Conservation (phyloP, 2,329 filamentous ascomycete species). For the Byssochlamys sp. region DNA sequence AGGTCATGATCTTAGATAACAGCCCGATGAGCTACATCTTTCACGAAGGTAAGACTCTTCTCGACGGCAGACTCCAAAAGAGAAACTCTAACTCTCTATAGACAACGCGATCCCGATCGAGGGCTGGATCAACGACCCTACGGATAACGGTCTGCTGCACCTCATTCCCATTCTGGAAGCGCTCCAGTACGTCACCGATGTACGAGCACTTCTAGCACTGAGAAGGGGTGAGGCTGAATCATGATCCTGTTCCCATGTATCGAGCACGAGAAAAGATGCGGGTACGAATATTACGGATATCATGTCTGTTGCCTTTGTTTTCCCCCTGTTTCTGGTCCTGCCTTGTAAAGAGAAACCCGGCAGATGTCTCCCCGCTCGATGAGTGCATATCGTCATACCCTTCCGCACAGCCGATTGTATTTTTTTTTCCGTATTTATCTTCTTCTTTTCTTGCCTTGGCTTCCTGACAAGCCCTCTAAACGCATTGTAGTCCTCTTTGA, state of each 20-base stretch:
- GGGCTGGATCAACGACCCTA: constrained; percentile 97
- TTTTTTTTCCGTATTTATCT: neutral
- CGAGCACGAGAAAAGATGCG: neutral
- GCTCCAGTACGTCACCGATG: constrained; percentile 91
- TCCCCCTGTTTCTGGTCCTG: neutral
- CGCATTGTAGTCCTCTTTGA: neutral
- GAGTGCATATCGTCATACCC: neutral
- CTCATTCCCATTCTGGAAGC: constrained; percentile 86
- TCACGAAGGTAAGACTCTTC: constrained; percentile 65
- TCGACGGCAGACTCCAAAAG: neutral
- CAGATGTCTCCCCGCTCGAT: neutral
- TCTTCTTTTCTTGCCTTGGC: neutral
- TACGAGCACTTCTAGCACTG: constrained; percentile 78
- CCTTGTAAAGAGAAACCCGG: constrained; percentile 1
- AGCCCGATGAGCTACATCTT: constrained; percentile 97
- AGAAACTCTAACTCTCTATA: constrained; percentile 30
- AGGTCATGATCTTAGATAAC: constrained; percentile 98
- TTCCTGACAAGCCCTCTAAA: neutral
- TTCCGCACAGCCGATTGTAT: neutral
- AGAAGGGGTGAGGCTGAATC: constrained; percentile 63
- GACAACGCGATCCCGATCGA: constrained; percentile 98
- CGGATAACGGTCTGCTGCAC: constrained; percentile 88
- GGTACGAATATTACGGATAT: neutral
- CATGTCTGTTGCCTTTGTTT: neutral
- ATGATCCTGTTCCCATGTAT: constrained; percentile 6